Percentiles rank a stretch among this genome's conserved stretches.
Evolutionary conservation across 768 basidiomycete species (phyloP).

Genomic region (Lentinula aciculospora): DNA sequence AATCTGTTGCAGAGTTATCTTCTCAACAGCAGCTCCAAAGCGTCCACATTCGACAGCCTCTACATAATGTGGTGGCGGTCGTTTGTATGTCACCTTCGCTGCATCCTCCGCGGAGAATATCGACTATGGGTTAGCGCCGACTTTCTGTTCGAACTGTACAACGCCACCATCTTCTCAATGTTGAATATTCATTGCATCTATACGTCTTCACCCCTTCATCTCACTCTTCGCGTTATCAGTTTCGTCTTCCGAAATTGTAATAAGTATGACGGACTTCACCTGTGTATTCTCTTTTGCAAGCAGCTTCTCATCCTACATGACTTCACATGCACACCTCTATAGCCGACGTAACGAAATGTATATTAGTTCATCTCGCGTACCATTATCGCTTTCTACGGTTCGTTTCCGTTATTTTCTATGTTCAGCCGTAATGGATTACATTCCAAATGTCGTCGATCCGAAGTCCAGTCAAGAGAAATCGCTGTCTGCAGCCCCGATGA

Average conservation of each 20-base stretch:
- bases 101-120: neutral
- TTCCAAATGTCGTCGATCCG: neutral
- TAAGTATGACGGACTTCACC: neutral
- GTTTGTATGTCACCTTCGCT: neutral
- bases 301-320: neutral
- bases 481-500: neutral
- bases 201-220: neutral
- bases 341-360: neutral
- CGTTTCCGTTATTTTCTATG: neutral
- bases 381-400: neutral
- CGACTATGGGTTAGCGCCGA: neutral
- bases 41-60: neutral
- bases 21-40: neutral
- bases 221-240: neutral
- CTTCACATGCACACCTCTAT: neutral
- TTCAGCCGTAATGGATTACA: neutral
- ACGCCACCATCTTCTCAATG: neutral
- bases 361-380: neutral
- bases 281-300: neutral
- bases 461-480: neutral
- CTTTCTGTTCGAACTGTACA: neutral
- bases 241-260: neutral
- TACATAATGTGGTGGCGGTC: neutral
- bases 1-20: neutral
- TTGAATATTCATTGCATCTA: neutral